Evolutionary conservation across 495 filamentous ascomycete genomes (phyloP), one percentile per base, ranked within the genome.

Genomic region (Podospora pseudoanserina): DNA sequence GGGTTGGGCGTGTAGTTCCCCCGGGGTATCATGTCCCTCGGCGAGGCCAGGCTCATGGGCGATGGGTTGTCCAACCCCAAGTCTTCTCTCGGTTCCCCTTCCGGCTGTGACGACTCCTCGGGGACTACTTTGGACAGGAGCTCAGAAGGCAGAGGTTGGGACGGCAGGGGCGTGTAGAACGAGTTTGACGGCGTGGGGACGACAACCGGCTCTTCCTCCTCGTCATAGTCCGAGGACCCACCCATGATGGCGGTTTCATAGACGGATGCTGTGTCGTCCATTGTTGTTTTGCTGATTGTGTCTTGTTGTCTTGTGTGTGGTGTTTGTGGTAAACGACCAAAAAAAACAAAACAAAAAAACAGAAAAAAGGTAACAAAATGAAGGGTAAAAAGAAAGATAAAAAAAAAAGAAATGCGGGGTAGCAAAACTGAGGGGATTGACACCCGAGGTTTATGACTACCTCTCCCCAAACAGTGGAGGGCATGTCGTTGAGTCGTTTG

Each of bases 1-100:
- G 80, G 80, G 6, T 84, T 83, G 61, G 81, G 67, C 9, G 69
- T 65, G 65, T 83, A 83, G 66, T 69, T 64, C 67, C 78, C 78
- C 6, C 78, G 77, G 0, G 66, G 19, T 71, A 81, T 78, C 0
- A 80, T 67, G 71, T 78, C 74, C 55, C 19, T 9, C 5, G 55
- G 55, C 9, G 55, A 58, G 55, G 55, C 55, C 23, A 23, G 23
- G 23, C 23, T 23, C 23, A 23, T 23, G 23, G 23, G 23, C 23
- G 23, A 23, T 1, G 1, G 23, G 23, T 23, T 23, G 1, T 23
- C 23, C 23, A 23, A 23, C 23, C 23, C 23, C 23, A 23, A 23
- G 23, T 23, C 23, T 23, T 23, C 23, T 23, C 23, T 23, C 23
- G 23, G 39, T 49, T 49, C 15, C 13, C 4, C 4, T 32, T 32